phyloP scores from a whole-genome alignment of 1,139 yeast genomes.

The Taphrina populina region DNA sequence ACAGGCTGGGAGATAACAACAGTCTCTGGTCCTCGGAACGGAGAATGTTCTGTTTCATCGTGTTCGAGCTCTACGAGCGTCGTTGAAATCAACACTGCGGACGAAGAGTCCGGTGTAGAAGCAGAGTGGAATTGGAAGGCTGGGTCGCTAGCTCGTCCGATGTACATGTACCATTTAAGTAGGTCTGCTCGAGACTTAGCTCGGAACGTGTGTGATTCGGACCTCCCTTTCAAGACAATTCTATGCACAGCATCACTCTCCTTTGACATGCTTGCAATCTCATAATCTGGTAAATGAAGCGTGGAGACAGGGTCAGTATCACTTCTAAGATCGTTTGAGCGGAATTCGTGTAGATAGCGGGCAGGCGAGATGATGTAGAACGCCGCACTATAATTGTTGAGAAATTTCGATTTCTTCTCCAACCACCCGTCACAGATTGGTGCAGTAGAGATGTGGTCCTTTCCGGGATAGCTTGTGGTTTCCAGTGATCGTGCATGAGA shows the following conservation, averaged over 20 bases:
- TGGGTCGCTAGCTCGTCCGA: conserved; percentile 46
- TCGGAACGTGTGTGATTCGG: conserved; percentile 59
- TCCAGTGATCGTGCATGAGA: conserved; percentile 66
- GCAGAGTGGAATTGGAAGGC: conserved; percentile 13
- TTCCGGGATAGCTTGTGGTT: conserved; percentile 65
- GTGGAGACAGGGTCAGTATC: conserved; percentile 90
- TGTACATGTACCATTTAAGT: conserved; percentile 81
- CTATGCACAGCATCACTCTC: conserved; percentile 64
- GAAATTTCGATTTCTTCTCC: conserved; percentile 85
- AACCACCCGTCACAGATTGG: conserved; percentile 76
- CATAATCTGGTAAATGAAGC: conserved; percentile 74
- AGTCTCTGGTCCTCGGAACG: conserved; percentile 29
- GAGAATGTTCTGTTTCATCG: conserved; percentile 23
- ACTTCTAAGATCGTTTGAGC: conserved; percentile 73
- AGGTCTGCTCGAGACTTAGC: conserved; percentile 74
- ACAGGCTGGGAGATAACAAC: neutral
- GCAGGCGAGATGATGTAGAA: conserved; percentile 90
- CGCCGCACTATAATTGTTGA: conserved; percentile 83
- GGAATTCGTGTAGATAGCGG: conserved; percentile 79
- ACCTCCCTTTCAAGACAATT: conserved; percentile 75
- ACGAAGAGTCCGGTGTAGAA: neutral
- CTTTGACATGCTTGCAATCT: conserved; percentile 75
- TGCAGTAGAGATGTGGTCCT: conserved; percentile 65
- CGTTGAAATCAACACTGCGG: neutral
- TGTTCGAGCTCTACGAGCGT: conserved; percentile 5